Conservation (phyloP, 1,284 basidiomycete genomes). For the Leccinum pachyderme region DNA sequence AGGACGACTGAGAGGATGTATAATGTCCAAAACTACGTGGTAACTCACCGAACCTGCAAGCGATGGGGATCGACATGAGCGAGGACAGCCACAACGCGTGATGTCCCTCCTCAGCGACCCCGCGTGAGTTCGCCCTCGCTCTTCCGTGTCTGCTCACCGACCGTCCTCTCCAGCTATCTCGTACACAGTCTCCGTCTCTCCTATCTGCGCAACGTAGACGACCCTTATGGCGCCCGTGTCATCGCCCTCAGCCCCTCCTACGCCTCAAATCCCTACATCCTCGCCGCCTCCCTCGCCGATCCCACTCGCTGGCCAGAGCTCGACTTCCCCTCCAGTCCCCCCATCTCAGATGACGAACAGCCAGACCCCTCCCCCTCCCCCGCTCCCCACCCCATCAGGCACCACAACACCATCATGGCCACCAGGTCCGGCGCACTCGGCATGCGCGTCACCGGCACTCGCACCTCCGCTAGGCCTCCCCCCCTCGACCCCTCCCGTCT, state of each 20-base stretch:
- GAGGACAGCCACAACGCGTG: neutral
- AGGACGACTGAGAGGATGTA: too few species aligned
- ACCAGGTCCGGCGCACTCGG: slow-evolving; percentile 60
- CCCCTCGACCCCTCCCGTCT: slow-evolving; percentile 6
- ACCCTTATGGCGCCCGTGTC: slow-evolving; percentile 77
- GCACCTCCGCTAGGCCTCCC: slow-evolving; percentile 38
- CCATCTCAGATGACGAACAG: slow-evolving; percentile 65
- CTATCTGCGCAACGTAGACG: slow-evolving; percentile 85
- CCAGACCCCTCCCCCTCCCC: slow-evolving; percentile 45
- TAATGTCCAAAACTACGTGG: too few species aligned
- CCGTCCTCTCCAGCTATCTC: slow-evolving; percentile 58
- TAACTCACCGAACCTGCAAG: slow-evolving; percentile 50
- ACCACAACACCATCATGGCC: slow-evolving; percentile 86
- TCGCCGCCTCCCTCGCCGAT: slow-evolving; percentile 76
- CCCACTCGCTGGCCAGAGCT: slow-evolving; percentile 83
- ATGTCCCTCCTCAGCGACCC: slow-evolving; percentile 70
- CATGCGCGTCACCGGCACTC: slow-evolving; percentile 62
- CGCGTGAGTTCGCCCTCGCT: slow-evolving; percentile 37
- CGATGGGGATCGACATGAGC: slow-evolving; percentile 35
- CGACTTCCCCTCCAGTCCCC: slow-evolving; percentile 61
- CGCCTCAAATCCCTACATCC: slow-evolving; percentile 76
- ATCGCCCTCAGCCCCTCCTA: slow-evolving; percentile 76
- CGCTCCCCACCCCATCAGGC: slow-evolving; percentile 60
- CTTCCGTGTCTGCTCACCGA: neutral
- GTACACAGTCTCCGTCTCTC: slow-evolving; percentile 83